Conservation (phyloP, 179 eudicot genomes). For the Corrigiola litoralis region DNA sequence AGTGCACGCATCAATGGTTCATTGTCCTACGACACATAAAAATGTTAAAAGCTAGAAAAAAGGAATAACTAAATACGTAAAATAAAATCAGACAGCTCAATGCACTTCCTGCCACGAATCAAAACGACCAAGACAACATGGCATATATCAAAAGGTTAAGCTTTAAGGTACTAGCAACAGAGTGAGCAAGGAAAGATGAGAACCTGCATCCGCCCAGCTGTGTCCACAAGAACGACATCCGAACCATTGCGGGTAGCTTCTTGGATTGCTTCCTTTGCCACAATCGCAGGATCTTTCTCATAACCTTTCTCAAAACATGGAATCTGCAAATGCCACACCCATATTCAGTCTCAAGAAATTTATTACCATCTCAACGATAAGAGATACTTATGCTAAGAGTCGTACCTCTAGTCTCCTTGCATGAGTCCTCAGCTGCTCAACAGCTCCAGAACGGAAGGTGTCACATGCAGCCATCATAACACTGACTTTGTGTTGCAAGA, state of each 20-base stretch:
- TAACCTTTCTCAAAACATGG: slow-evolving; percentile 99
- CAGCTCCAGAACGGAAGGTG: slow-evolving; percentile 97
- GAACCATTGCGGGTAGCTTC: slow-evolving; percentile 86
- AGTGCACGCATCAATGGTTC: slow-evolving; percentile 97
- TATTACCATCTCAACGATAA: background rate
- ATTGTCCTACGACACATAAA: slow-evolving; percentile 59
- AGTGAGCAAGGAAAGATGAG: background rate
- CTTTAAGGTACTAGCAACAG: background rate
- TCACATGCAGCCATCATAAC: slow-evolving; percentile 99
- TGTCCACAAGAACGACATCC: slow-evolving; percentile 97
- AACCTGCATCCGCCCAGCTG: slow-evolving; percentile 99
- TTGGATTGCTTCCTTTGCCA: slow-evolving; percentile 96
- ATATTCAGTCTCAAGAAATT: slow-evolving; percentile 7
- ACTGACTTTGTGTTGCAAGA: slow-evolving; percentile 76
- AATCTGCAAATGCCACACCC: slow-evolving; percentile 39
- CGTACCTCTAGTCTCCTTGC: slow-evolving; percentile 95
- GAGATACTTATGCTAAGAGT: background rate
- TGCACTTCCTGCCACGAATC: too few species aligned
- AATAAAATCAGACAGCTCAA: too few species aligned
- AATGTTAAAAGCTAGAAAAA: background rate
- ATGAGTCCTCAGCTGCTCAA: slow-evolving; percentile 96
- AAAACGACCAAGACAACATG: background rate
- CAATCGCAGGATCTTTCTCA: slow-evolving; percentile 97
- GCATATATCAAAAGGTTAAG: background rate
- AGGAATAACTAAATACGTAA: background rate